These are phyloP conservation scores for Phialophora verrucosa DNA, from an alignment of 2,329 filamentous ascomycete genomes.

Conservation along the genomic window DNA sequence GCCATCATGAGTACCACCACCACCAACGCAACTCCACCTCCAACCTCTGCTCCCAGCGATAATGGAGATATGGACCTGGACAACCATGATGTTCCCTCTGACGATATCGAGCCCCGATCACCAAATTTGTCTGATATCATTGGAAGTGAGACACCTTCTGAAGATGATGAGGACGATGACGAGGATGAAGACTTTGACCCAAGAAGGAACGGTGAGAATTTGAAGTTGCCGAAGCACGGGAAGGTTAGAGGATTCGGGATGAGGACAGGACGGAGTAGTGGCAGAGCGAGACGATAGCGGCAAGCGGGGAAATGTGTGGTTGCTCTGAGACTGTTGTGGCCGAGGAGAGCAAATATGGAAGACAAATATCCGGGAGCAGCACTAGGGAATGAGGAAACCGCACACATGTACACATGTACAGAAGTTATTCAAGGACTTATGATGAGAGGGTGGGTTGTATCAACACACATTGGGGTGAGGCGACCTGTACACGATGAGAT, in stretches of 20 bases:
- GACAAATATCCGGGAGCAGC: neutral
- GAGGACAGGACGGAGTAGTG: neutral
- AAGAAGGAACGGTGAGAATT: neutral
- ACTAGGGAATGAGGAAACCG: neutral
- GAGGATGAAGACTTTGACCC: conserved; percentile 14
- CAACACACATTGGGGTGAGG: neutral
- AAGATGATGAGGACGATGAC: conserved; percentile 1
- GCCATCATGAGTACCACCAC: neutral
- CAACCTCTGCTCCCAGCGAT: neutral
- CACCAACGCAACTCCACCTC: neutral
- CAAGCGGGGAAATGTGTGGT: neutral
- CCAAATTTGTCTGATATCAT: conserved; percentile 19
- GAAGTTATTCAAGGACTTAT: neutral
- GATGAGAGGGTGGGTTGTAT: neutral
- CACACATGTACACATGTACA: neutral
- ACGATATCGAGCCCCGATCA: neutral
- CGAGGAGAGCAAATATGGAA: neutral
- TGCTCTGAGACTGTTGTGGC: neutral
- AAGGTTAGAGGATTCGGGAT: conserved; percentile 8
- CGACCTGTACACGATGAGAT: neutral
- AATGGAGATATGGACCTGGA: neutral
- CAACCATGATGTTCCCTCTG: neutral
- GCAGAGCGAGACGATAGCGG: neutral
- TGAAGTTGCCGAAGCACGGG: conserved; percentile 1
- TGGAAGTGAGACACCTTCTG: conserved; percentile 23